phyloP scores from a whole-genome alignment of 805 yeast genomes.

The Candida caryicola region DNA sequence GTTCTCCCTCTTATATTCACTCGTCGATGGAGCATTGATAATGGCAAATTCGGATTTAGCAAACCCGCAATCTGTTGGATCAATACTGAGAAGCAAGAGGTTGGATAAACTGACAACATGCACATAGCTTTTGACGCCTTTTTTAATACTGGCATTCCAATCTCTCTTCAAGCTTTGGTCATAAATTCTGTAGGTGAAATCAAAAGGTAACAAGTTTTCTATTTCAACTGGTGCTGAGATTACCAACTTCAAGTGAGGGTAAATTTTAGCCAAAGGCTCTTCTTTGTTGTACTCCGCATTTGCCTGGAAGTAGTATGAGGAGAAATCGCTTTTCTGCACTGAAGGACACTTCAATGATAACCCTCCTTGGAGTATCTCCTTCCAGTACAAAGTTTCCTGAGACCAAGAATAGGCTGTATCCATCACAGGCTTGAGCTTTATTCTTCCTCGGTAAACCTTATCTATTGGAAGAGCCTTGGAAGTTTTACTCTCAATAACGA shows the following conservation, averaged over 20 bases:
- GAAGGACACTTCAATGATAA: constrained; percentile 61
- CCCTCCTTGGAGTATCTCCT: constrained; percentile 47
- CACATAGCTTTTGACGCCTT: constrained; percentile 67
- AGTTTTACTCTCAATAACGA: constrained; percentile 50
- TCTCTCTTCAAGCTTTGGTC: constrained; percentile 70
- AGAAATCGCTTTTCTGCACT: constrained; percentile 31
- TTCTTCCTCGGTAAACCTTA: constrained; percentile 53
- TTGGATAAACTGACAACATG: constrained; percentile 78
- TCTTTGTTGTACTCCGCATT: constrained; percentile 59
- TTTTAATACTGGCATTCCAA: constrained; percentile 58
- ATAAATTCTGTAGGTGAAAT: constrained; percentile 68
- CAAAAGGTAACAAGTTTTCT: constrained; percentile 82
- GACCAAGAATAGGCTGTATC: constrained; percentile 69
- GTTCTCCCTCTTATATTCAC: constrained; percentile 57
- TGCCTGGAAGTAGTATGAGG: constrained; percentile 66
- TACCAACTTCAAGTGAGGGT: constrained; percentile 78
- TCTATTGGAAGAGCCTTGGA: constrained; percentile 73
- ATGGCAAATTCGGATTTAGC: constrained; percentile 71
- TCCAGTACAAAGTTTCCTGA: constrained; percentile 61
- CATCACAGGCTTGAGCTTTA: constrained; percentile 62
- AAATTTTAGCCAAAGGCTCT: constrained; percentile 72
- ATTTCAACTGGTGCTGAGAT: constrained; percentile 84
- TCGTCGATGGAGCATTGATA: constrained; percentile 54
- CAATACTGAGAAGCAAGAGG: constrained; percentile 66
- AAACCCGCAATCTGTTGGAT: constrained; percentile 60